Conservation (phyloP, 768 basidiomycete genomes). For the Boletellus sp. region DNA sequence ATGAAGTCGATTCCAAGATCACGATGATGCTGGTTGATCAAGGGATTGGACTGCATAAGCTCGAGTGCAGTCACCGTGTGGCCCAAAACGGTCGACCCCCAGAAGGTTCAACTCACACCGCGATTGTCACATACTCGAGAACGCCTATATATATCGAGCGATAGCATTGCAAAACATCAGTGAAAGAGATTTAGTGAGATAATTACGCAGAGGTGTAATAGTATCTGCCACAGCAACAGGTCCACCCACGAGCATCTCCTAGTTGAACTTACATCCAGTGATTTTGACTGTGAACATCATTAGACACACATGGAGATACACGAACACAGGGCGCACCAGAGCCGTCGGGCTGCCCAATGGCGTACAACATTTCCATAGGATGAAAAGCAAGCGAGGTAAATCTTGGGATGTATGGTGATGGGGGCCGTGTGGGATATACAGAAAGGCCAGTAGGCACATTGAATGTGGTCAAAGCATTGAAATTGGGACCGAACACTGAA, state of each 20-base stretch:
- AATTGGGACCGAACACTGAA: slow-evolving; percentile 42
- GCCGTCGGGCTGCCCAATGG: slow-evolving; percentile 70
- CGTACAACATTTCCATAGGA: slow-evolving; percentile 82
- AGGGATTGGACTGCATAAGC: no score
- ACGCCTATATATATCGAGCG: slow-evolving; percentile 10
- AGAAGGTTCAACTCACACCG: no score
- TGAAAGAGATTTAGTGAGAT: slow-evolving; percentile 16
- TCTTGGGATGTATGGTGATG: slow-evolving; percentile 59
- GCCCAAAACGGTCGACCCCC: no score
- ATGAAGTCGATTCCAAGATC: no score
- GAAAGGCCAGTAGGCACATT: slow-evolving; percentile 53
- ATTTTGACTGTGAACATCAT: slow-evolving; percentile 43
- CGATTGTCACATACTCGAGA: no score
- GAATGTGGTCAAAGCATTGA: slow-evolving; percentile 38
- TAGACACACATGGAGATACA: background rate
- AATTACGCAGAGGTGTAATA: background rate
- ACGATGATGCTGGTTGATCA: no score
- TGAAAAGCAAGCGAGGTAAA: slow-evolving; percentile 73
- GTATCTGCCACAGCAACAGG: background rate
- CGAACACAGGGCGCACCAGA: slow-evolving; percentile 35
- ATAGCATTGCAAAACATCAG: slow-evolving; percentile 7
- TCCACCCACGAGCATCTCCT: background rate
- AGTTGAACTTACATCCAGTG: slow-evolving; percentile 52
- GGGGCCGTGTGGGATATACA: slow-evolving; percentile 51
- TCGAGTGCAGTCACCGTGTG: no score